A percentile compares a stretch with the other conserved stretches of the same genome.
Conservation (phyloP, 768 basidiomycete genomes). For the Peribolospora kevripleyi region DNA sequence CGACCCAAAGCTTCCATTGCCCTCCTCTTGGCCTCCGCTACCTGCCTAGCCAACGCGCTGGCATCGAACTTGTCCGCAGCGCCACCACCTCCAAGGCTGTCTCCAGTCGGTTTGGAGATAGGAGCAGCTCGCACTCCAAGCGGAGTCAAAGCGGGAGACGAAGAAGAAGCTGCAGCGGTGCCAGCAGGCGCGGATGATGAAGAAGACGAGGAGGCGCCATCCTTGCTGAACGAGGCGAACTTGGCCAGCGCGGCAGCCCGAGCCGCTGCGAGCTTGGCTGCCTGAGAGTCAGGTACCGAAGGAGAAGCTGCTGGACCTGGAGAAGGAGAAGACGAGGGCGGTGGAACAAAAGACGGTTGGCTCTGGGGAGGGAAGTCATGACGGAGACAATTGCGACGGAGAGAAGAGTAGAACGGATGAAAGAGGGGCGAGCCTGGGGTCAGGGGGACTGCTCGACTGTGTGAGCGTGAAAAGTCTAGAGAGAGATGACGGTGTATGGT, state of each 20-base stretch:
- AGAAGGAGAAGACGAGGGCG: background rate
- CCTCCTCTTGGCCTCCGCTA: conserved; percentile 64
- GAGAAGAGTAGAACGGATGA: background rate
- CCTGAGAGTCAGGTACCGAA: conserved; percentile 53
- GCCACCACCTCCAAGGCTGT: conserved; percentile 17
- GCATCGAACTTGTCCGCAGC: conserved; percentile 16
- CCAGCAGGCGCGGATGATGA: conserved; percentile 17
- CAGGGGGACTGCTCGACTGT: no score
- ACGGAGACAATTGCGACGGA: background rate
- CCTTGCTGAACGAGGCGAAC: conserved; percentile 17
- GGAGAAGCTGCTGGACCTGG: conserved; percentile 14
- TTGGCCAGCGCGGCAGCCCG: conserved; percentile 24
- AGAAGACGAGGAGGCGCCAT: conserved; percentile 20
- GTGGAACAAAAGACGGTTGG: conserved; percentile 3
- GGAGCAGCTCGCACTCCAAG: conserved; percentile 20
- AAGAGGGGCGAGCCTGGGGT: background rate
- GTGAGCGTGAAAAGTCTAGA: no score
- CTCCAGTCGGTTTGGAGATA: conserved; percentile 27
- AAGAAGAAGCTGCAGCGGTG: conserved; percentile 10
- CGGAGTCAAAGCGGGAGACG: conserved; percentile 15
- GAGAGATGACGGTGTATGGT: no score
- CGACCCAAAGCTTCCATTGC: conserved; percentile 62
- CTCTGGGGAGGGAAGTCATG: background rate
- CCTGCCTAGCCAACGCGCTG: conserved; percentile 42
- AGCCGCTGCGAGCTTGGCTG: conserved; percentile 51